These are phyloP conservation scores for Amyloporia xantha DNA, from an alignment of 768 basidiomycete genomes.

Conservation along the genomic window DNA sequence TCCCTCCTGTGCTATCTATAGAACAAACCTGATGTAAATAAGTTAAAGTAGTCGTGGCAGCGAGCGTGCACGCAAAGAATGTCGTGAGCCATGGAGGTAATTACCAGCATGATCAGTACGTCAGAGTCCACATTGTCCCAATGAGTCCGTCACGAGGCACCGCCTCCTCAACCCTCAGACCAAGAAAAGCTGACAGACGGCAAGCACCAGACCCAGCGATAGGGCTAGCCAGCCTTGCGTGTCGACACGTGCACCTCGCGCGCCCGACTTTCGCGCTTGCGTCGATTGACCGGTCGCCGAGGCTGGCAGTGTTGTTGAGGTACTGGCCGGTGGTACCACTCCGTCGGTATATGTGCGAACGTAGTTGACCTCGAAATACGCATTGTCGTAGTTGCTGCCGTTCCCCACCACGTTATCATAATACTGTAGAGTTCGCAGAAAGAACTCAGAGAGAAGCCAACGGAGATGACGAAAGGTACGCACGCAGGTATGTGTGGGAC, in stretches of 20 bases:
- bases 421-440: slow-evolving; percentile 29
- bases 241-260: not conserved
- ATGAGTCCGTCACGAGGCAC: not conserved
- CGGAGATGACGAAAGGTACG: slow-evolving; percentile 14
- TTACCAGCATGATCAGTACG: not conserved
- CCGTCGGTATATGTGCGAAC: slow-evolving; percentile 51
- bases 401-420: slow-evolving; percentile 49
- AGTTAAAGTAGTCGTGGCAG: not conserved
- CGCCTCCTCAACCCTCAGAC: not conserved
- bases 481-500: slow-evolving; percentile 35
- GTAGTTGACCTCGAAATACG: slow-evolving; percentile 64
- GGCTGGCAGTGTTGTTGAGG: slow-evolving; percentile 1
- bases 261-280: slow-evolving; percentile 1
- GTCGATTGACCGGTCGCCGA: not conserved
- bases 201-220: not conserved
- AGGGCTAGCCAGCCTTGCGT: not conserved
- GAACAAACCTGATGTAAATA: not conserved
- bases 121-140: not conserved
- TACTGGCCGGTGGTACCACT: slow-evolving; percentile 10
- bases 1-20: not conserved
- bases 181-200: not conserved
- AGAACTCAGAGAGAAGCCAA: not conserved
- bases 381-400: slow-evolving; percentile 46
- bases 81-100: not conserved
- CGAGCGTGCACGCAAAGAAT: not conserved